Conservation (phyloP, 2,329 filamentous ascomycete genomes). For the Pestalotiopsis fici region DNA sequence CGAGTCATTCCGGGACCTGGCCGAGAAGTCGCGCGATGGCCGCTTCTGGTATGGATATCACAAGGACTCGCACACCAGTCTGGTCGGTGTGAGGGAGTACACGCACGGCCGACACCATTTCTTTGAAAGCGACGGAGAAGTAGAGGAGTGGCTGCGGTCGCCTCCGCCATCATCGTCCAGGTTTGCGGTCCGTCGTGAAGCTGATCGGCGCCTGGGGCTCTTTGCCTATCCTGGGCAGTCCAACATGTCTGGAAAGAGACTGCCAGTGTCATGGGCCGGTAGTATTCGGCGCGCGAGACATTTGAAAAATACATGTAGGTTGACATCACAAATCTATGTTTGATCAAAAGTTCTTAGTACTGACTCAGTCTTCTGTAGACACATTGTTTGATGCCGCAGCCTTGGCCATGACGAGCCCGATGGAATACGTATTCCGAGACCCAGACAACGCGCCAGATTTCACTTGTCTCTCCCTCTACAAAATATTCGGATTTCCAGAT, state of each 20-base stretch:
- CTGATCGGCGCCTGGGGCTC: conserved; percentile 32
- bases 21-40: conserved; percentile 43
- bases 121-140: conserved; percentile 58
- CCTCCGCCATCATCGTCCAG: conserved; percentile 22
- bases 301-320: conserved; percentile 36
- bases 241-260: conserved; percentile 67
- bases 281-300: conserved; percentile 31
- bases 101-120: conserved; percentile 55
- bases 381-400: conserved; percentile 65
- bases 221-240: conserved; percentile 72
- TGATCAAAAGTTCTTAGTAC: not conserved
- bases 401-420: conserved; percentile 60
- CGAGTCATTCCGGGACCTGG: conserved; percentile 56
- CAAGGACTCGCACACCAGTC: conserved; percentile 61
- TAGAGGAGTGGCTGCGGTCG: conserved; percentile 43
- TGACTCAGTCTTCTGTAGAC: conserved; percentile 12
- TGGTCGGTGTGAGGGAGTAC: conserved; percentile 70
- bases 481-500: conserved; percentile 69
- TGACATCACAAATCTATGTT: not conserved
- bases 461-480: conserved; percentile 62
- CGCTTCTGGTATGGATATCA: conserved; percentile 63
- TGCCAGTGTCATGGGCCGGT: conserved; percentile 59
- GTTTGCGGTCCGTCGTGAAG: not conserved
- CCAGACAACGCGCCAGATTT: conserved; percentile 58
- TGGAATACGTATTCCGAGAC: conserved; percentile 53